Evolutionary conservation across 768 basidiomycete genomes (phyloP).

Genomic region (Macrolepiota fuliginosa): DNA sequence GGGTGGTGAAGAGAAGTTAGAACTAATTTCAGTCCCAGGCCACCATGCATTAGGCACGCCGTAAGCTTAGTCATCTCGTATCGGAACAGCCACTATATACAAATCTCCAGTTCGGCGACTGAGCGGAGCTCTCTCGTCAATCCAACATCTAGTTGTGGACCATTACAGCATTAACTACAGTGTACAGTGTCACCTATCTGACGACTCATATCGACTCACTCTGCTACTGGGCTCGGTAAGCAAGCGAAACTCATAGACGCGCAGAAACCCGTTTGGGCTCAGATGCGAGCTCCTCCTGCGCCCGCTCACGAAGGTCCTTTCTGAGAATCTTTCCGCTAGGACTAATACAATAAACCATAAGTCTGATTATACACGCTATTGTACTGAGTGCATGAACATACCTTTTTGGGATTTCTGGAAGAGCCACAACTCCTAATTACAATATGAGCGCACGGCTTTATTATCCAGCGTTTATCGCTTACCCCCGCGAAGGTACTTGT

Average conservation of each 20-base stretch:
- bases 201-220: neutral
- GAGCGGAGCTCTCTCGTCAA: neutral
- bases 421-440: slow-evolving; percentile 47
- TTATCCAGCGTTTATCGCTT: slow-evolving; percentile 11
- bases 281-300: slow-evolving; percentile 4
- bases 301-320: slow-evolving; percentile 17
- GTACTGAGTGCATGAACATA: slow-evolving; percentile 15
- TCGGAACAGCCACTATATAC: neutral
- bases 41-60: slow-evolving; percentile 1
- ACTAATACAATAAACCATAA: neutral
- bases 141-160: neutral
- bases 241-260: neutral
- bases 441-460: neutral
- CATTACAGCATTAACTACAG: slow-evolving; percentile 2
- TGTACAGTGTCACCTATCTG: neutral
- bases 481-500: slow-evolving; percentile 65
- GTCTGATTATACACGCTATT: neutral
- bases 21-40: neutral
- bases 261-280: neutral
- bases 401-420: slow-evolving; percentile 55
- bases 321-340: slow-evolving; percentile 17
- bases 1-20: neutral
- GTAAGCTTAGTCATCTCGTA: neutral
- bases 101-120: too few relatives aligned
- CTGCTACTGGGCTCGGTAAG: neutral